Conservation (phyloP, 371 early-diverging fungal genomes). For the Mucor saturninus region DNA sequence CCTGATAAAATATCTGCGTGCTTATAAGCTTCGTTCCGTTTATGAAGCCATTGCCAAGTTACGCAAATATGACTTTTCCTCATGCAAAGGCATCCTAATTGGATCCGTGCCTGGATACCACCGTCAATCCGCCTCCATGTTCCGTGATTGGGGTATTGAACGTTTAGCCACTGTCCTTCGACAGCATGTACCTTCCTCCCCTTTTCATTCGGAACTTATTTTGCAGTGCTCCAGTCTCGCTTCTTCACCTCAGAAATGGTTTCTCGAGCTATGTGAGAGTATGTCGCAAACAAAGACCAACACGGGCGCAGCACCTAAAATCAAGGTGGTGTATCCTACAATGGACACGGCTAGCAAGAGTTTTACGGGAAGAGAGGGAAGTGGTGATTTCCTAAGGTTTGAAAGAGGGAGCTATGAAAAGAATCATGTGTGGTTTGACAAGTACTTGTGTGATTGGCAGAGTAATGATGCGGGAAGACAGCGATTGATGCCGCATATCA, state of each 20-base stretch:
- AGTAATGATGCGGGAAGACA: slow-evolving; percentile 6
- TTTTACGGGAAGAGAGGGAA: slow-evolving; percentile 4
- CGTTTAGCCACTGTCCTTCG: slow-evolving; percentile 5
- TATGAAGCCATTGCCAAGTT: not conserved
- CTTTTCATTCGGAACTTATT: slow-evolving; percentile 2
- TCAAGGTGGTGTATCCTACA: slow-evolving; percentile 8
- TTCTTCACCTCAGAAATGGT: slow-evolving; percentile 14
- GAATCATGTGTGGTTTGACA: slow-evolving; percentile 8
- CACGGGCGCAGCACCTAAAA: not conserved
- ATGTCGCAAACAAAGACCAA: slow-evolving; percentile 7
- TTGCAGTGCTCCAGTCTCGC: slow-evolving; percentile 17
- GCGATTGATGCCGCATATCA: slow-evolving; percentile 14
- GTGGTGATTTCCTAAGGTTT: slow-evolving; percentile 14
- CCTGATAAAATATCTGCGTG: slow-evolving; percentile 1
- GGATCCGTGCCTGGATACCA: slow-evolving; percentile 16
- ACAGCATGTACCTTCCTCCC: not conserved
- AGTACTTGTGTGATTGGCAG: slow-evolving; percentile 13
- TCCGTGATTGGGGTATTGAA: slow-evolving; percentile 6
- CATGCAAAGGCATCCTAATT: slow-evolving; percentile 9
- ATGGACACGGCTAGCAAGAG: slow-evolving; percentile 5
- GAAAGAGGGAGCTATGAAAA: slow-evolving; percentile 11
- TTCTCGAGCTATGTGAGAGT: not conserved
- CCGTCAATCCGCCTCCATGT: not conserved
- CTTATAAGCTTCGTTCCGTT: not conserved
- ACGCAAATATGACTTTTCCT: slow-evolving; percentile 3